Conservation (phyloP, 1,139 yeast genomes). For the Debaryomyces fabryi region DNA sequence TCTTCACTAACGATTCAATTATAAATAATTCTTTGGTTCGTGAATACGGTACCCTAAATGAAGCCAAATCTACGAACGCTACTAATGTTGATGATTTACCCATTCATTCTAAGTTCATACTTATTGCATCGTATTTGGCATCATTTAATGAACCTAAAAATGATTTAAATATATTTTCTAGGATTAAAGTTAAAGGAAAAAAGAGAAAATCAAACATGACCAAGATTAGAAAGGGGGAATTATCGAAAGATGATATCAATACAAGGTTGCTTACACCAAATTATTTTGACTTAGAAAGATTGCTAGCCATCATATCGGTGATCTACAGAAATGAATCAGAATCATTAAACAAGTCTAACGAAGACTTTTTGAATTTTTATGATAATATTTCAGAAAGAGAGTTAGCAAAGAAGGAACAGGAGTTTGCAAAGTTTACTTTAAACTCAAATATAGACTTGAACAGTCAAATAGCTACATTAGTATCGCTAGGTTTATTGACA, state of each 20-base stretch:
- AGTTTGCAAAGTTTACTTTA: conserved; percentile 34
- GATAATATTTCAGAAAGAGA: conserved; percentile 37
- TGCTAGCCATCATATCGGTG: conserved; percentile 66
- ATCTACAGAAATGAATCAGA: conserved; percentile 49
- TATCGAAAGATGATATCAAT: conserved; percentile 51
- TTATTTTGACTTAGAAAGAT: conserved; percentile 66
- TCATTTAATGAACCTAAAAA: conserved; percentile 62
- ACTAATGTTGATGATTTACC: conserved; percentile 47
- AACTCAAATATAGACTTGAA: conserved; percentile 52
- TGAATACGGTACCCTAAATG: conserved; percentile 28
- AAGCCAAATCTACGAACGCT: conserved; percentile 20
- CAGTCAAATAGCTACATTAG: conserved; percentile 62
- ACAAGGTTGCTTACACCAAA: conserved; percentile 60
- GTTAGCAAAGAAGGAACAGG: conserved; percentile 33
- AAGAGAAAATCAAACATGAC: conserved; percentile 31
- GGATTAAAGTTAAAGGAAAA: conserved; percentile 51
- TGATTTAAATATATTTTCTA: conserved; percentile 64
- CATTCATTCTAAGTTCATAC: conserved; percentile 56
- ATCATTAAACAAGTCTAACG: conserved; percentile 30
- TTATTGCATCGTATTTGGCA: conserved; percentile 72
- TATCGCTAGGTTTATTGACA: conserved; percentile 54
- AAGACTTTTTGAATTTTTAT: conserved; percentile 27
- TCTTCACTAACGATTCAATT: conserved; percentile 45
- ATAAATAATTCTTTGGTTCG: conserved; percentile 36
- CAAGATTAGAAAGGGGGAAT: conserved; percentile 36